Evolutionary conservation across 1,139 yeast species (phyloP), one percentile per base, ranked within the genome.

Genomic region (Martiniozyma asiatica): DNA sequence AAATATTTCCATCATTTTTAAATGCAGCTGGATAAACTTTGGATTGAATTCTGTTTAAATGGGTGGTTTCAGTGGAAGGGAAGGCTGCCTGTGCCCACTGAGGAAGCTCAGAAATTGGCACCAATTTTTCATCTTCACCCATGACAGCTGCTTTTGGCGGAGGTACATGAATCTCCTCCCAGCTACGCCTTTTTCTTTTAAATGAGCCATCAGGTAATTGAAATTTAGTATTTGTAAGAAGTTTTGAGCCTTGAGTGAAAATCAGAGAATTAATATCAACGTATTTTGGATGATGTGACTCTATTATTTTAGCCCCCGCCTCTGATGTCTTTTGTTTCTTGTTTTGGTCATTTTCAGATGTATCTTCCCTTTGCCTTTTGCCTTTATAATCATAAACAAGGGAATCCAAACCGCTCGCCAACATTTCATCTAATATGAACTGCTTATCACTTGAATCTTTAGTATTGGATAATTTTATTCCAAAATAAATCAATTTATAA

Each of bases 131-230:
- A 23, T 61, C 59, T n/a, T 59, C 59, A 4, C 51, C 58, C 15
- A 47, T 29, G 14, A 54, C 47, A 2, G 69, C 65, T 12, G 29
- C 35, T 19, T 51, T 45, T 0, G 93, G 89, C 0, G 92, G 75
- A 0, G 98, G 98, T 3, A 92, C 72, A 37, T 77, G 84, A 28
- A 85, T 80, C 43, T 82, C 89, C 51, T 89, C 97, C 52, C 89
- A 89, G 5, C 69, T 58, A 37, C 71, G 73, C 39, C 75, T 76
- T 10, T 72, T 68, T 38, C 79, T 73, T 49, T 80, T 87, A 47
- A 70, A 80, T 0, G 97, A 78, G 1, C 94, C 94, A 36, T 68
- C 68, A 0, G 98, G 97, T 11, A 89, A 64, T 33, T 65, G 65
- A 12, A 89, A 72, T 39, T 75, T 78, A 2, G 76, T 57, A 3